A percentile compares a stretch with the other conserved stretches of the same genome.
Evolutionary conservation across 1,284 basidiomycete genomes (phyloP).

Genomic region (Ustilago sp.): DNA sequence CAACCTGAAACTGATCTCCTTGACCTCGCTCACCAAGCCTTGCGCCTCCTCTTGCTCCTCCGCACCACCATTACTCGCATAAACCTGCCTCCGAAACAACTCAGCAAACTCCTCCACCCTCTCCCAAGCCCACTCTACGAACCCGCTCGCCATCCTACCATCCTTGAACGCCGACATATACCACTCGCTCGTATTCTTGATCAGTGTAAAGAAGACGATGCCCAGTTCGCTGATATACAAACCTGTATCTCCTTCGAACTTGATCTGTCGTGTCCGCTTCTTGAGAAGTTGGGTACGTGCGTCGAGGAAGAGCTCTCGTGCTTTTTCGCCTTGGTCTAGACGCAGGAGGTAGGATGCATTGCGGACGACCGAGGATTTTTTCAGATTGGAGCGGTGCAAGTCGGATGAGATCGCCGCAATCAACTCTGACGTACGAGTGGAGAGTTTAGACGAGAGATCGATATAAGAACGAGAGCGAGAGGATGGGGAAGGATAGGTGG

Average conservation of each 20-base stretch:
- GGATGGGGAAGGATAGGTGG: conserved; percentile 72
- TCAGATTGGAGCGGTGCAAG: conserved; percentile 80
- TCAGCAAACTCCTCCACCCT: conserved; percentile 86
- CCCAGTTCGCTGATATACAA: conserved; percentile 82
- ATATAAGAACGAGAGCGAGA: conserved; percentile 35
- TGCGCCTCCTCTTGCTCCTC: conserved; percentile 37
- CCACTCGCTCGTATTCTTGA: conserved; percentile 98
- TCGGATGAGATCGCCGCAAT: conserved; percentile 80
- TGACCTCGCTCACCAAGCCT: conserved; percentile 52
- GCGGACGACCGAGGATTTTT: conserved; percentile 80
- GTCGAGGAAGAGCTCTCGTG: conserved; percentile 83
- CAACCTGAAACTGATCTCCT: conserved; percentile 57
- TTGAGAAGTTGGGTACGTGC: conserved; percentile 83
- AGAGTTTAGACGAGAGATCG: conserved; percentile 40
- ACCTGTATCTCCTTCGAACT: conserved; percentile 89
- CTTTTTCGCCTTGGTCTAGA: conserved; percentile 81
- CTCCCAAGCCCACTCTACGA: conserved; percentile 91
- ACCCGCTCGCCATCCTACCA: conserved; percentile 86
- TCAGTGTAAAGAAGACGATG: conserved; percentile 85
- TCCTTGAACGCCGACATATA: conserved; percentile 95
- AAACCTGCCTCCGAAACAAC: conserved; percentile 91
- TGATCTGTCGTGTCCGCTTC: conserved; percentile 82
- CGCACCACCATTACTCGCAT: conserved; percentile 71
- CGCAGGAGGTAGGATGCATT: conserved; percentile 81
- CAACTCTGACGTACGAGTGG: conserved; percentile 70